These are phyloP conservation scores for Crassisporium funariophilum DNA, from an alignment of 768 basidiomycete species.

Conservation along the genomic window DNA sequence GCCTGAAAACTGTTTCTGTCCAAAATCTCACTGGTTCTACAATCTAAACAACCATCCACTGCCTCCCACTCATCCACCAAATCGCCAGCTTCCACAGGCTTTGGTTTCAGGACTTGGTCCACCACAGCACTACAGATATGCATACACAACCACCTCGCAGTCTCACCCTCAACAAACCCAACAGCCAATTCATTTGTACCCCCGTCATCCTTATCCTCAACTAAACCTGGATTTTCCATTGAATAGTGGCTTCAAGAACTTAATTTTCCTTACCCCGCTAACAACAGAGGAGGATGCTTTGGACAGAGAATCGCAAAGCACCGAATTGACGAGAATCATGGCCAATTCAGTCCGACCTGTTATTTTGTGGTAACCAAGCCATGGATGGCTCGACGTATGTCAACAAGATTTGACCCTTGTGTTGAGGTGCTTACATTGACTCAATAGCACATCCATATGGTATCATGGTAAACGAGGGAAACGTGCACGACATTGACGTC, in stretches of 20 bases:
- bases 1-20: too few relatives aligned
- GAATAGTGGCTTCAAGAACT: slow-evolving; percentile 61
- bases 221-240: slow-evolving; percentile 71
- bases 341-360: slow-evolving; percentile 70
- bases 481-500: slow-evolving; percentile 77
- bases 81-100: background rate
- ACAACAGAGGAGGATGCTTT: slow-evolving; percentile 83
- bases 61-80: background rate
- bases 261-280: slow-evolving; percentile 43
- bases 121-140: too few relatives aligned
- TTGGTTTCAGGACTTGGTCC: slow-evolving; percentile 45
- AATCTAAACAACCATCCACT: too few relatives aligned
- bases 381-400: slow-evolving; percentile 61
- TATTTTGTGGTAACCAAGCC: slow-evolving; percentile 76
- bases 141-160: slow-evolving; percentile 71
- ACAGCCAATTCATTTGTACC: slow-evolving; percentile 79
- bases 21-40: too few relatives aligned
- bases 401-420: background rate
- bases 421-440: background rate
- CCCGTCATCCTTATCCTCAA: slow-evolving; percentile 63
- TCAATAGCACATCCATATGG: slow-evolving; percentile 71
- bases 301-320: slow-evolving; percentile 87
- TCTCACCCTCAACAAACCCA: slow-evolving; percentile 84
- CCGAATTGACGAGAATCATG: slow-evolving; percentile 81
- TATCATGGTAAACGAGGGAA: slow-evolving; percentile 75